Base-by-base conservation (phyloP, 495 filamentous ascomycete species). In the Daldinia vernicosa region DNA sequence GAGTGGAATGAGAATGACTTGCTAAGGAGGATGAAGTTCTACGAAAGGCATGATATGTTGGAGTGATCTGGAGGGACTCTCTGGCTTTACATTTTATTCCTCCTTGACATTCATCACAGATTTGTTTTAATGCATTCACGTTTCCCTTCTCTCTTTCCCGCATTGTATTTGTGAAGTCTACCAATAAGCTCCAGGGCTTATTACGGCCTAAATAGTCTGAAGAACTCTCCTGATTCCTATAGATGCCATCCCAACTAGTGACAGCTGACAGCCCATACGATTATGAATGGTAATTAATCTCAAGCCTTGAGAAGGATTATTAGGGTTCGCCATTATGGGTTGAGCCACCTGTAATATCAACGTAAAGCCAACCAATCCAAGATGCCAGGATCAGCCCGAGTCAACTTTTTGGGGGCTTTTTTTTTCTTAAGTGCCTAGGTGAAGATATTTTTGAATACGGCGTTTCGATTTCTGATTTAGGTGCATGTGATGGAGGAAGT, bases 121-220 rank as follows among this genome's bases (percentile, higher is more conserved):
- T 66, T 30, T 69, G 52, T 69, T 69, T 63, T 73, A 69, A 69
- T 66, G 61, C 60, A 69, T 66, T 57, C 60, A 69, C 66, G 8
- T 37, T 62, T 66, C 58, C 55, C 39, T 52, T 59, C 32, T 54
- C 45, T 0, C 32, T 17, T 32, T 22, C 7, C 17, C 50, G 24
- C 15, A 53, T 30, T 3, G 0, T 30, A 12, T 14, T 53, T 11
- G 50, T 53, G 50, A 30, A 17, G 26, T 53, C 14, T 30, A 53
- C 30, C n/a, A 30, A 30, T 53, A 30, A 53, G 27, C 26, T n/a
- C 50, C 7, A 17, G 11, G 26, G 24, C 50, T 17, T 15, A 11
- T 24, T 47, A 24, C 11, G 43, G 22, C 17, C 19, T 24, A 11
- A 11, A 24, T 47, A 22, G 17, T 47, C 17, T 47, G 17, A 24